Evolutionary conservation across 139 green algal genomes (phyloP), one percentile per base, ranked within the genome.

Genomic region (Parachlorella kessleri): DNA sequence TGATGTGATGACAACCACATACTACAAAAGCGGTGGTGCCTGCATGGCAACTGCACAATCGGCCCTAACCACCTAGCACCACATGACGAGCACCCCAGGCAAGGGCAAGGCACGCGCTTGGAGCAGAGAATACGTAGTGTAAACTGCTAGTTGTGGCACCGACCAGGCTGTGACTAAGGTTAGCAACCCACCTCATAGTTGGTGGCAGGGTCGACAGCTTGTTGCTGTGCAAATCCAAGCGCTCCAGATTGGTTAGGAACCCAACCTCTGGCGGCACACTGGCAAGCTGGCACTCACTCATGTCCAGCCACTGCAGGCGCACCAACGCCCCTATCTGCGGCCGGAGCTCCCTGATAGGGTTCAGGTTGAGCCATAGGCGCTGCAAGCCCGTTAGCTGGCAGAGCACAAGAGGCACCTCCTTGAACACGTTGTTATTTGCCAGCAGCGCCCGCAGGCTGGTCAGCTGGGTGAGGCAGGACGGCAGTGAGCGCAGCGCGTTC

Each of bases 221-320:
- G 70, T 81, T 84, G 55, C 41, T 74, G 78, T 87, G 82, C 42
- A 84, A 14, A 67, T 87, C 82, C 3, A 85, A 33, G 28, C 73
- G 54, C 32, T 75, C 55, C 33, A 87, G 55, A 30, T 24, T 18
- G 28, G 78, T 85, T 41, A 87, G 71, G 9, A 54, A 35, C 4
- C 71, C 71, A 5, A 87, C 72, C 5, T 66, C 63, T 18, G 37
- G 30, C 2, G 77, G 80, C 1, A 87, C 2, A 3, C 6, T 14
- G 14, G 9, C 35, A 33, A 87, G 69, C 53, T 71, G 71, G 66
- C 78, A 80, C 70, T 85, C 78, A 40, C 63, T 81, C 30, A 87
- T 10, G 41, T 87, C 82, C 67, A 86, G 66, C 81, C 78, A 83
- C 65, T 86, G 54, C 14, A 82, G 40, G 23, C 10, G 55, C 9